These are phyloP conservation scores for Ustilago shanxiensis DNA, from an alignment of 1,284 basidiomycete genomes.

Conservation along the genomic window DNA sequence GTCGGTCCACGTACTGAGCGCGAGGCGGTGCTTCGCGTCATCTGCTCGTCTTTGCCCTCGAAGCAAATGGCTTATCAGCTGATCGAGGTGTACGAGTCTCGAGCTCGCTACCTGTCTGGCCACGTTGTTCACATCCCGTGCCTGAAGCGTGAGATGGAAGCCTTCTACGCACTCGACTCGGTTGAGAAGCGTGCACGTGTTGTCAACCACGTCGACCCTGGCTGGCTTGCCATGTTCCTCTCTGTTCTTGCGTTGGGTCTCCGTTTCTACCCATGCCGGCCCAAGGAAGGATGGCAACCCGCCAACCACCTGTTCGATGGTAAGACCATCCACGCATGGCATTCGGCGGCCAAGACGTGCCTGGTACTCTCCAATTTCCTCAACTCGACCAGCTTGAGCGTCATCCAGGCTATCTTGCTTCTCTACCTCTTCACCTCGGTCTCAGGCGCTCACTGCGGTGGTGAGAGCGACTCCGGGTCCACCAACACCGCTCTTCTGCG, in stretches of 20 bases:
- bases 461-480: conserved; percentile 35
- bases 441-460: conserved; percentile 31
- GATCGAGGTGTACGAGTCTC: conserved; percentile 59
- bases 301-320: conserved; percentile 61
- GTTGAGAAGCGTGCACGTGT: conserved; percentile 62
- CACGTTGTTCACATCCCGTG: conserved; percentile 61
- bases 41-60: conserved; percentile 59
- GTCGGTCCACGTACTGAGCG: conserved; percentile 47
- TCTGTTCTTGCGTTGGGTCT: conserved; percentile 60
- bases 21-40: conserved; percentile 62
- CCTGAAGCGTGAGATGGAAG: conserved; percentile 56
- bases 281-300: conserved; percentile 46
- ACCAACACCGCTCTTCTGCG: conserved; percentile 48
- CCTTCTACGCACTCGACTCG: conserved; percentile 60
- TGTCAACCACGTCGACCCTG: conserved; percentile 62
- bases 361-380: conserved; percentile 62
- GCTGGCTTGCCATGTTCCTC: conserved; percentile 65
- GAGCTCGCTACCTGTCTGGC: conserved; percentile 53
- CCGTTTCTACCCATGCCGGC: conserved; percentile 63
- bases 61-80: conserved; percentile 58
- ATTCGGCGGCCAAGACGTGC: conserved; percentile 60
- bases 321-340: conserved; percentile 60
- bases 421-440: conserved; percentile 44
- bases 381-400: conserved; percentile 55
- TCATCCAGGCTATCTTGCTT: conserved; percentile 63